A percentile compares a stretch with the other conserved stretches of the same genome.
phyloP scores from a whole-genome alignment of 306 rosid species.

The Phaseolus lunatus region DNA sequence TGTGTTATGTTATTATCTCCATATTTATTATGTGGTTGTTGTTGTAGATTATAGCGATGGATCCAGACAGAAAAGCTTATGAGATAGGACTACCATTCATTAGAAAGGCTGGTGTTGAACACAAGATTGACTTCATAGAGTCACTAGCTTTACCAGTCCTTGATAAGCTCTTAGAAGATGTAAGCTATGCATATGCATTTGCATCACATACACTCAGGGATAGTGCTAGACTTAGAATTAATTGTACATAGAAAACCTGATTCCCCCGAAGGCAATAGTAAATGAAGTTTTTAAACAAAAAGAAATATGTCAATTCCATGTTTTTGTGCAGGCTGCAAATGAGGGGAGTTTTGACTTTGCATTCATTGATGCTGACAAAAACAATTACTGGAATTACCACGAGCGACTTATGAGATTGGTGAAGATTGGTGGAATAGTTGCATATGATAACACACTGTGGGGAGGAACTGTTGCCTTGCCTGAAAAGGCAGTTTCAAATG shows the following conservation, averaged over 20 bases:
- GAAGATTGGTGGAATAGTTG: slow-evolving; percentile 39
- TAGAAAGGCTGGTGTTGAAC: slow-evolving; percentile 61
- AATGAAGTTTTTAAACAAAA: too few species aligned
- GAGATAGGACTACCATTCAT: slow-evolving; percentile 64
- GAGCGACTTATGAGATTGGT: slow-evolving; percentile 24
- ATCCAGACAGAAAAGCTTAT: slow-evolving; percentile 50
- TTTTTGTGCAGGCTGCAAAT: slow-evolving; percentile 19
- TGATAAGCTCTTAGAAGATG: slow-evolving; percentile 49
- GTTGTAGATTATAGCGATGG: slow-evolving; percentile 56
- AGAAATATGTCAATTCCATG: not conserved
- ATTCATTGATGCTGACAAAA: slow-evolving; percentile 38
- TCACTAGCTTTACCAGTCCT: slow-evolving; percentile 54
- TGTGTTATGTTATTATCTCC: too few species aligned
- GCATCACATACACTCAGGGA: too few species aligned
- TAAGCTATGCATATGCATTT: slow-evolving; percentile 36
- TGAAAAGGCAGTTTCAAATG: not conserved
- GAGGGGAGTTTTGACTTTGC: slow-evolving; percentile 38
- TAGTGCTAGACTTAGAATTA: too few species aligned
- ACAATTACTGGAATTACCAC: slow-evolving; percentile 38
- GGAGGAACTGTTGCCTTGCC: slow-evolving; percentile 36
- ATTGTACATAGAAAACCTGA: too few species aligned
- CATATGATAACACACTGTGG: slow-evolving; percentile 40
- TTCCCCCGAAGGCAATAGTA: too few species aligned
- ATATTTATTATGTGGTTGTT: too few species aligned
- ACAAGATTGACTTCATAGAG: slow-evolving; percentile 61